Percentiles rank a stretch among this genome's conserved stretches.
These are phyloP conservation scores for Boletus semigastroideus DNA, from an alignment of 1,284 basidiomycete species.

Conservation along the genomic window DNA sequence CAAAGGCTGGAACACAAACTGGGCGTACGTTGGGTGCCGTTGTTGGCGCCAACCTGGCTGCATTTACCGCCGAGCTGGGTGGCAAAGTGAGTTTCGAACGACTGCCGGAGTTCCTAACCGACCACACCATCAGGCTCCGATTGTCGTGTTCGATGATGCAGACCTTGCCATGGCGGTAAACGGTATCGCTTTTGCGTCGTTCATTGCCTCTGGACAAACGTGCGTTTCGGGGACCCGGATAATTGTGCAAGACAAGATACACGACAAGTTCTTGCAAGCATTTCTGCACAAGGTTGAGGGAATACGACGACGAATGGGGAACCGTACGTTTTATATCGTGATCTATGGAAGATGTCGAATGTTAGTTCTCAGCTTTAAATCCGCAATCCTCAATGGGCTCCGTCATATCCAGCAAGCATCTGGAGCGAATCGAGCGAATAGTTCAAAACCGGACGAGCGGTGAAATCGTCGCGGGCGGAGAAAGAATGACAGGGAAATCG, in stretches of 20 bases:
- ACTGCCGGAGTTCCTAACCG: background rate
- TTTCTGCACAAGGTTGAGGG: conserved; percentile 63
- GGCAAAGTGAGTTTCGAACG: conserved; percentile 56
- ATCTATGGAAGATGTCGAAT: background rate
- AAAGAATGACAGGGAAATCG: conserved; percentile 58
- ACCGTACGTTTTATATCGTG: conserved; percentile 52
- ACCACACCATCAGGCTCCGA: conserved; percentile 56
- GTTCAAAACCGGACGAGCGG: conserved; percentile 48
- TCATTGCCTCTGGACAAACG: conserved; percentile 83
- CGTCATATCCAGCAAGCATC: conserved; percentile 65
- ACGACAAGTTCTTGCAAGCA: conserved; percentile 60
- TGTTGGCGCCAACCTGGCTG: conserved; percentile 69
- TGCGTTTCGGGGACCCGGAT: conserved; percentile 79
- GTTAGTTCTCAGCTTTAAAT: conserved; percentile 55
- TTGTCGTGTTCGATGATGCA: conserved; percentile 76
- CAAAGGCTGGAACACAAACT: conserved; percentile 73
- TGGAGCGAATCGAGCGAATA: conserved; percentile 61
- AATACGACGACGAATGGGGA: conserved; percentile 69
- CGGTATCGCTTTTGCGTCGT: conserved; percentile 78
- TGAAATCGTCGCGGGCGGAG: conserved; percentile 62
- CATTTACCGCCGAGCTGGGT: conserved; percentile 78
- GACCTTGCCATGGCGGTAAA: conserved; percentile 70
- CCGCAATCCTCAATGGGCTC: conserved; percentile 72
- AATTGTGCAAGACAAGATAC: conserved; percentile 66
- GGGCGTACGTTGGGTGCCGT: conserved; percentile 69